Evolutionary conservation across 768 basidiomycete genomes (phyloP).

Genomic region (Boletus rubescentipes): DNA sequence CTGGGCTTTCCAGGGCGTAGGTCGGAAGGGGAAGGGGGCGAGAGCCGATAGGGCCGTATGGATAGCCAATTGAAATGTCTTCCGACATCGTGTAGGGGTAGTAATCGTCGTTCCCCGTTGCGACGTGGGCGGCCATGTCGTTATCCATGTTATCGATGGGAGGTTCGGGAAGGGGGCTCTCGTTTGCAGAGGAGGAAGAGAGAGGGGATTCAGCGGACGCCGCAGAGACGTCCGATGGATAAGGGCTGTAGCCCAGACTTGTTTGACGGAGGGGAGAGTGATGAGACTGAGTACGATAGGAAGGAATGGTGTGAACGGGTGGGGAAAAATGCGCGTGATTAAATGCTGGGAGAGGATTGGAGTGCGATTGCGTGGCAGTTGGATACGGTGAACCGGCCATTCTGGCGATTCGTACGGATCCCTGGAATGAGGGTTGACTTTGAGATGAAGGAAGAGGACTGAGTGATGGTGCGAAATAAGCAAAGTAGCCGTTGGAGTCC

Average conservation of each 20-base stretch:
- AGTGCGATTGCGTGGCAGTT: constrained; percentile 16
- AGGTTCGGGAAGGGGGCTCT: constrained; percentile 40
- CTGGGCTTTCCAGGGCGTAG: constrained; percentile 23
- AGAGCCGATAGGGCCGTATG: constrained; percentile 23
- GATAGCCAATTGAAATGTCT: constrained; percentile 22
- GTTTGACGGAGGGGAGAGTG: constrained; percentile 14
- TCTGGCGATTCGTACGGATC: constrained; percentile 15
- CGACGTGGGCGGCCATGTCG: constrained; percentile 27
- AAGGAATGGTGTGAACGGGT: constrained; percentile 9
- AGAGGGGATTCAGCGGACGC: constrained; percentile 39
- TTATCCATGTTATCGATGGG: constrained; percentile 35
- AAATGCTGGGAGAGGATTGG: constrained; percentile 15
- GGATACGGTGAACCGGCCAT: constrained; percentile 28
- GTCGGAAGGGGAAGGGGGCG: constrained; percentile 24
- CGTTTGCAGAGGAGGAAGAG: constrained; percentile 40
- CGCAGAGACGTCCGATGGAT: constrained; percentile 37
- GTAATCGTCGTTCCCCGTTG: constrained; percentile 27
- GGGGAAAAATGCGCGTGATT: constrained; percentile 24
- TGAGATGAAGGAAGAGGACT: constrained; percentile 16
- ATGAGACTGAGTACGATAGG: constrained; percentile 22
- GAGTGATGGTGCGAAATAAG: constrained; percentile 24
- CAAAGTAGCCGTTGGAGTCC: constrained; percentile 20
- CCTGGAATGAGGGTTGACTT: constrained; percentile 1
- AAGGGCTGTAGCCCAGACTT: constrained; percentile 33
- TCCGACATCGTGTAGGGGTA: constrained; percentile 28